Evolutionary conservation across 225 moss, liverwort and hornwort species (phyloP), one percentile per base, ranked within the genome.

Genomic region (Lunularia cruciata): DNA sequence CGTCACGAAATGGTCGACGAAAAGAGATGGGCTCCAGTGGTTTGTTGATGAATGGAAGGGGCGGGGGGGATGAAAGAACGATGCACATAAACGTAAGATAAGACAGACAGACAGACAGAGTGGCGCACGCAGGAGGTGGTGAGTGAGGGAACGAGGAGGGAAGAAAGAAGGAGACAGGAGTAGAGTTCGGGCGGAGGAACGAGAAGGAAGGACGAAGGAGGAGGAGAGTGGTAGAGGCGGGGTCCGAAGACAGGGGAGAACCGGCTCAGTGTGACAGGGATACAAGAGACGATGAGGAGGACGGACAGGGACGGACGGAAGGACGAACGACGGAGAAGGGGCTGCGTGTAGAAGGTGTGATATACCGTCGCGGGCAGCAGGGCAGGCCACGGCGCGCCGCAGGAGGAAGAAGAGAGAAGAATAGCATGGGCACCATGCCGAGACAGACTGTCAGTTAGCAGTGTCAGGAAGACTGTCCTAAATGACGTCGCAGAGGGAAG

Each of bases 391-490:
- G 51, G 20, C 43, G 37, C 32, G n/a, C n/a, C 43, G 12, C 43
- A 43, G 43, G 9, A 43, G 43, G 9, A 43, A 26, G 15, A 45
- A 25, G 19, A 25, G 26, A 19, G 26, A 26, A 22, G 34, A 36
- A 25, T 22, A 53, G 36, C 68, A 68, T 68, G 68, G 68, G 54
- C 23, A 37, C 36, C 53, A 68, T 68, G 52, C 53, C 54, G 53
- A 69, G 57, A 6, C 37, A 16, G 8, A n/a, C 6, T 48, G 31
- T 47, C 47, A 65, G 48, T 19, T 14, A 25, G n/a, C n/a, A n/a
- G n/a, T 34, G 66, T 67, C 66, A 51, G 49, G 20, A 25, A 26
- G 27, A 5, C n/a, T 38, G 10, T 60, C 20, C 60, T 38, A 38
- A 28, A 42, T 45, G 43, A 14, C 66, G 48, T 36, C 25, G 67